Base-by-base conservation (phyloP, 129 eudicot species). In the Kitagawia praeruptora region DNA sequence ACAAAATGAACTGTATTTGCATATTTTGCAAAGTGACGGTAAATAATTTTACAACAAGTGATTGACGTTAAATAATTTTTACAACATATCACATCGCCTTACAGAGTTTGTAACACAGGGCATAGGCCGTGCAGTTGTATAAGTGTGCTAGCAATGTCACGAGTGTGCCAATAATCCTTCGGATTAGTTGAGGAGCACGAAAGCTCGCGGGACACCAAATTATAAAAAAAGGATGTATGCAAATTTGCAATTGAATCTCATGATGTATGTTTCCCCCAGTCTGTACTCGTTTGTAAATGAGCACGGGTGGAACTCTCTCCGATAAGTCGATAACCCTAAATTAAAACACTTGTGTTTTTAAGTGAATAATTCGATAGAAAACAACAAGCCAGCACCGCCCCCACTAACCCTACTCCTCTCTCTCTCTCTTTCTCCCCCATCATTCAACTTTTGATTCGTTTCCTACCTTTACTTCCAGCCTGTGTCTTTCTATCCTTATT, bases 401-500 rank as follows among this genome's bases (percentile, higher is more conserved):
- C 73, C 73, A 67, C 73, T 64, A 64, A 7, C 66, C 66, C 66
- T 56, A 23, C 31, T 54, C 28, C 28, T 31, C 37, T 34, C 37
- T 34, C 37, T 34, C 37, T 34, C 49, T 46, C 53, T 47, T 19
- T 47, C 53, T 47, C 53, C 10, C 18, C 13, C 40, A 64, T 31
- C 72, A 28, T 66, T 34, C 21, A 64, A 64, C 38, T 66, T 66
- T 66, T 67, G 41, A 61, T 61, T 61, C 69, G 69, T 61, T 61
- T 61, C 31, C 69, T 0, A 25, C 69, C 69, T 61, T 61, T 25
- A 61, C 69, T 61, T 67, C 73, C 73, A 31, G 42, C 42, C 41
- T 34, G 23, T 31, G 4, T 31, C 39, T 66, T 31, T 67, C 73
- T 28, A 64, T 6, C 8, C 66, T 56, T 56, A 56, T 63, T 13